phyloP scores from a whole-genome alignment of 139 green algal species.

The Coelastrella sp. region DNA sequence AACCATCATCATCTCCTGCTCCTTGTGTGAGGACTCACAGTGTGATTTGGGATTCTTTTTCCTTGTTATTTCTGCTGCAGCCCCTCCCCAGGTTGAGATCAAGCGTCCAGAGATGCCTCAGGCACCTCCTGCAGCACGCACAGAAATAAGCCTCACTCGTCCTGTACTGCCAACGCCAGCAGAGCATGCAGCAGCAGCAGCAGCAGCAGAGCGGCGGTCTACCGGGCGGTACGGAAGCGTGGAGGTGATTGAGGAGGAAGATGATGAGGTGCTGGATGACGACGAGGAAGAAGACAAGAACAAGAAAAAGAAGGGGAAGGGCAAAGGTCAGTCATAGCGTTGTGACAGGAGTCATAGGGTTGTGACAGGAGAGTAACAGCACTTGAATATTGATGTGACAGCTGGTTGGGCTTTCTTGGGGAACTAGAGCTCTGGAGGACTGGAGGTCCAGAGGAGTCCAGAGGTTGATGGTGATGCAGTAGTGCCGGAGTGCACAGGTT shows the following conservation, averaged over 20 bases:
- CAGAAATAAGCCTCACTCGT: background rate
- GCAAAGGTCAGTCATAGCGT: conserved; percentile 8
- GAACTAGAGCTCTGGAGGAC: too few relatives aligned
- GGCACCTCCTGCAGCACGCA: background rate
- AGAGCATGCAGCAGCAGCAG: background rate
- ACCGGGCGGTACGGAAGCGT: background rate
- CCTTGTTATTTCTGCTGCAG: background rate
- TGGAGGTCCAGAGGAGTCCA: too few relatives aligned
- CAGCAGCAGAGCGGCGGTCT: background rate
- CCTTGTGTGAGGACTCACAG: background rate
- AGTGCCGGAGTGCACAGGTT: too few relatives aligned
- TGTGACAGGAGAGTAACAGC: too few relatives aligned
- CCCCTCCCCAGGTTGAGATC: background rate
- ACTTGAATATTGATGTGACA: too few relatives aligned
- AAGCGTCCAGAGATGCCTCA: background rate
- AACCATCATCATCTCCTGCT: background rate
- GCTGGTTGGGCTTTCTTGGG: too few relatives aligned
- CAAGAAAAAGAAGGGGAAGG: conserved; percentile 45
- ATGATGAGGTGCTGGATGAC: conserved; percentile 26
- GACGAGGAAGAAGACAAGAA: conserved; percentile 51
- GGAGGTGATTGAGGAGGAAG: conserved; percentile 41
- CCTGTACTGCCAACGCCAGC: background rate
- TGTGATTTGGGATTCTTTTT: background rate
- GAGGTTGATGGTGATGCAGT: too few relatives aligned
- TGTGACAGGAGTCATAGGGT: too few relatives aligned